These are phyloP conservation scores for Turnera subulata DNA, from an alignment of 345 rosid species.

Conservation along the genomic window DNA sequence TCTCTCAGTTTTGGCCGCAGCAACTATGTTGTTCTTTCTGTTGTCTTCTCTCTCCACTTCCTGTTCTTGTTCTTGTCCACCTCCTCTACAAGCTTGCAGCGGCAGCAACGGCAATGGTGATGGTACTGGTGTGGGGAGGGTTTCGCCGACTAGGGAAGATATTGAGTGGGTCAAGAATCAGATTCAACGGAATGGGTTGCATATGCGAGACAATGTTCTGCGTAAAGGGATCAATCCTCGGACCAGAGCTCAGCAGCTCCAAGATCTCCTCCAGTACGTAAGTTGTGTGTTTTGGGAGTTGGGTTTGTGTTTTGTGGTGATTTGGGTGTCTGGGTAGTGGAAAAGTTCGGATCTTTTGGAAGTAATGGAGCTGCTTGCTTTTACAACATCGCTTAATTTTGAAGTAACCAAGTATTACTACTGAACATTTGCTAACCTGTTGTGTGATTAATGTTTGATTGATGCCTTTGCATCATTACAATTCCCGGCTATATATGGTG, in stretches of 20 bases:
- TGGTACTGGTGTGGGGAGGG: constrained; percentile 21
- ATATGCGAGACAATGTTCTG: constrained; percentile 85
- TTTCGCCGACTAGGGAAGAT: constrained; percentile 54
- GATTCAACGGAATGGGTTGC: constrained; percentile 80
- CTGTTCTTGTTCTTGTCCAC: constrained; percentile 56
- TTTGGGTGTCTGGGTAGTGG: background rate
- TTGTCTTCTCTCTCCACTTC: constrained; percentile 59
- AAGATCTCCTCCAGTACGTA: constrained; percentile 70
- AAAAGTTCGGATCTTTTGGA: background rate
- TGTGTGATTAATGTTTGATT: background rate
- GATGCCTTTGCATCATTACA: background rate
- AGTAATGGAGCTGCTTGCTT: background rate
- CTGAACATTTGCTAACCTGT: background rate
- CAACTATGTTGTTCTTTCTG: constrained; percentile 65
- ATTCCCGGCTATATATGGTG: no score
- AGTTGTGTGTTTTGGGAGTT: background rate
- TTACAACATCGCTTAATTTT: background rate
- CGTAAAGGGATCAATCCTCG: constrained; percentile 97
- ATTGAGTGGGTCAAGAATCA: constrained; percentile 80
- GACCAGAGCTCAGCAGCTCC: constrained; percentile 82
- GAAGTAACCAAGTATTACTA: background rate
- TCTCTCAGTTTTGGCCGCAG: constrained; percentile 56
- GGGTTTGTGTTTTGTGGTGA: background rate
- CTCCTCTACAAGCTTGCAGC: constrained; percentile 15
- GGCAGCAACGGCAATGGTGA: constrained; percentile 7